Conservation (phyloP, 345 rosid species). For the Lumnitzera littorea region DNA sequence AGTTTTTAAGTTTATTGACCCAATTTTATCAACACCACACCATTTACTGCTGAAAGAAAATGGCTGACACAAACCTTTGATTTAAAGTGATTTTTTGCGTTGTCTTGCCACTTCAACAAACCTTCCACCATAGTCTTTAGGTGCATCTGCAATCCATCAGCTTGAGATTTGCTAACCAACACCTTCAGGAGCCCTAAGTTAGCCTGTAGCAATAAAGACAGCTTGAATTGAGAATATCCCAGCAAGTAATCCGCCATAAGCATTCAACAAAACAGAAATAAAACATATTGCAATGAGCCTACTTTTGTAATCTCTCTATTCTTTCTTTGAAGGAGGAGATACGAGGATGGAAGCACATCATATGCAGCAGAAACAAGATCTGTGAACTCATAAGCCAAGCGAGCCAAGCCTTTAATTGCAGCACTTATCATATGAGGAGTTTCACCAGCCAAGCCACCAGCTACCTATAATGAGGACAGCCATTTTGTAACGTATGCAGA, state of each 20-base stretch:
- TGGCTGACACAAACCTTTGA: conserved; percentile 53
- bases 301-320: conserved; percentile 89
- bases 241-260: neutral
- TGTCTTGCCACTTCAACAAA: conserved; percentile 79
- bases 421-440: conserved; percentile 97
- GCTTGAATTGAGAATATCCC: conserved; percentile 11
- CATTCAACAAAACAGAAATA: neutral
- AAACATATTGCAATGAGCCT: conserved; percentile 5
- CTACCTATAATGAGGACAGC: conserved; percentile 38
- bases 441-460: conserved; percentile 91
- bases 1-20: too few species aligned
- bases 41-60: neutral
- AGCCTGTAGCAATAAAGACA: conserved; percentile 54
- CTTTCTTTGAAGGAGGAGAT: conserved; percentile 78
- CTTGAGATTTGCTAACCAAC: conserved; percentile 83
- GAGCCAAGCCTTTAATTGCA: conserved; percentile 91
- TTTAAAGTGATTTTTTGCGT: conserved; percentile 75
- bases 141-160: conserved; percentile 70
- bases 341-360: conserved; percentile 80
- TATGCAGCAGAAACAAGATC: conserved; percentile 76
- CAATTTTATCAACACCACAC: neutral
- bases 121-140: conserved; percentile 74
- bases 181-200: conserved; percentile 86
- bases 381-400: conserved; percentile 86
- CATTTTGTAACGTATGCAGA: too few species aligned